A percentile compares a stretch with the other conserved stretches of the same genome.
phyloP scores from a whole-genome alignment of 2,329 filamentous ascomycete species.

The Curvularia hawaiiensis region DNA sequence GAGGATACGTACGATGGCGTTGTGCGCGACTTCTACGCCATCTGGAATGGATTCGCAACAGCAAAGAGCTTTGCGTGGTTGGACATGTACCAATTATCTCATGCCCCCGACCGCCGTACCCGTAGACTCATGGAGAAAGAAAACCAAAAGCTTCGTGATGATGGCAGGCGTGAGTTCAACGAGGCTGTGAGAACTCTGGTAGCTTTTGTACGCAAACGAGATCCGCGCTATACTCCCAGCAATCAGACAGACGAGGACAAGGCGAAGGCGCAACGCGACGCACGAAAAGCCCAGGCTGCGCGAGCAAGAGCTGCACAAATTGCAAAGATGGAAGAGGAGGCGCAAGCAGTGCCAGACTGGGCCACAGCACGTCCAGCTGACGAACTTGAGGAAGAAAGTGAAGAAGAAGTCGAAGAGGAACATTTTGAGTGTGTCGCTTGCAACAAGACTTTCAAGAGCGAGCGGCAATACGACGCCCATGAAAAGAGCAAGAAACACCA shows the following conservation, averaged over 20 bases:
- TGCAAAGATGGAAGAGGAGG: conserved; percentile 70
- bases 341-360: conserved; percentile 75
- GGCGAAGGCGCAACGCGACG: conserved; percentile 76
- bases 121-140: conserved; percentile 93
- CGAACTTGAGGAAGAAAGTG: conserved; percentile 60
- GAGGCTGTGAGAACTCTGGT: conserved; percentile 87
- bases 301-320: conserved; percentile 81
- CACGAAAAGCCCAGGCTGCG: conserved; percentile 82
- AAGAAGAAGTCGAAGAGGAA: conserved; percentile 56
- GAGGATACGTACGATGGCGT: conserved; percentile 75
- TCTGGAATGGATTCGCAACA: conserved; percentile 83
- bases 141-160: conserved; percentile 82
- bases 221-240: conserved; percentile 81
- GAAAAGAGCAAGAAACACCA: conserved; percentile 96
- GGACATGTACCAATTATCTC: conserved; percentile 80
- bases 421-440: conserved; percentile 68
- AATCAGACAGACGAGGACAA: conserved; percentile 79
- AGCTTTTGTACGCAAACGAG: conserved; percentile 86
- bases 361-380: conserved; percentile 64
- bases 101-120: conserved; percentile 83
- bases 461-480: conserved; percentile 88
- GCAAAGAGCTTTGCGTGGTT: conserved; percentile 88
- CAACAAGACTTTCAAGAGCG: conserved; percentile 78
- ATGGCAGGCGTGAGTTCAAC: conserved; percentile 86
- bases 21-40: conserved; percentile 79